Base-by-base conservation (phyloP, 805 yeast species). In the Clavispora vitiphila region DNA sequence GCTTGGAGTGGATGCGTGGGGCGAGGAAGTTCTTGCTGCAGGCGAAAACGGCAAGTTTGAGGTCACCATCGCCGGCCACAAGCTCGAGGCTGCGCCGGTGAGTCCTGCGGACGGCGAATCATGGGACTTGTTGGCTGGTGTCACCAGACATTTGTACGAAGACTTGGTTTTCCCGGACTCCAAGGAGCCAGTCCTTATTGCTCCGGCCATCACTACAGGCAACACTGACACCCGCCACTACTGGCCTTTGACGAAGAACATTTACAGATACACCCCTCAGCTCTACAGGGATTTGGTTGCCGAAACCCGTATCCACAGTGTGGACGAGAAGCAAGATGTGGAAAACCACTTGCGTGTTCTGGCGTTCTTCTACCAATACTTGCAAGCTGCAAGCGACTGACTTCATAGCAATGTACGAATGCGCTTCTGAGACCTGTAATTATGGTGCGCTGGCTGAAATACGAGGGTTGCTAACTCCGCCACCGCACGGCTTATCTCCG, bases 201-300 rank as follows among this genome's bases (percentile, higher is more conserved):
- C 81, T 0, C 81, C 84, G 14, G 66, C 69, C 14, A 55, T 78
- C 19, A 70, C 74, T 64, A 65, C 81, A 7, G 84, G 78, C 7
- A 80, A 80, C 56, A 80, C 86, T 3, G 86, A 80, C 57, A 78
- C 85, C 10, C 69, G 71, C 48, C 65, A 74, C 49, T 80, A 80
- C 57, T 77, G 82, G 81, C 58, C 67, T 39, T 64, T 80, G 53
- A 69, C 81, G 12, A 64, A 61, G 40, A 69, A 78, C 55, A 77
- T 80, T 42, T 80, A 69, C 64, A 70, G 86, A 50, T 79, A 55
- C 52, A 46, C 66, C 8, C 69, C 71, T 4, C 40, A 44, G 8
- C 36, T 43, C 27, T 34, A 44, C 26, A 23, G 14, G 23, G 48
- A 53, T 40, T 32, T 44, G 14, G 38, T 52, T 23, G 47, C 40